These are phyloP conservation scores for Colletotrichum cuscutae DNA, from an alignment of 2,329 filamentous ascomycete species.

Conservation along the genomic window DNA sequence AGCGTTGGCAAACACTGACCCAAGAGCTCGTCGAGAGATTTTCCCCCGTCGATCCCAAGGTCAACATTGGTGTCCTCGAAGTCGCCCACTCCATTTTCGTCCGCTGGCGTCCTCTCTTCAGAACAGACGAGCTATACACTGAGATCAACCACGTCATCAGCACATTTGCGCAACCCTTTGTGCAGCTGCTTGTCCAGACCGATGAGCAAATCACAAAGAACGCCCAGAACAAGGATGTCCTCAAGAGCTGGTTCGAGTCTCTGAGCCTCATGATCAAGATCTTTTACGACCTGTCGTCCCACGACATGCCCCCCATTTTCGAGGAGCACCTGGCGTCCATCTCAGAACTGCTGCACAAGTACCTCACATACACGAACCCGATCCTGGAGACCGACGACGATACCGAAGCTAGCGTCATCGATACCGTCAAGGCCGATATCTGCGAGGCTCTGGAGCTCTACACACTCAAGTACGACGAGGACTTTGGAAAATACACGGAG, in stretches of 20 bases:
- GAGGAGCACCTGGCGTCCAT: conserved; percentile 87
- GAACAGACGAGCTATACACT: conserved; percentile 89
- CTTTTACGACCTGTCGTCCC: conserved; percentile 95
- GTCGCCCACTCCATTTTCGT: conserved; percentile 99
- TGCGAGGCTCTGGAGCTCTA: conserved; percentile 92
- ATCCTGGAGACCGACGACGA: conserved; percentile 87
- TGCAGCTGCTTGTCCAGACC: conserved; percentile 80
- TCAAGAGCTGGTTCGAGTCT: conserved; percentile 84
- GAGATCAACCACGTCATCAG: conserved; percentile 96
- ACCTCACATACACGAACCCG: conserved; percentile 89
- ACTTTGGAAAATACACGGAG: conserved; percentile 82
- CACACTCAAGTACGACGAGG: conserved; percentile 95
- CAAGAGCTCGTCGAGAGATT: conserved; percentile 90
- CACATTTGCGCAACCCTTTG: conserved; percentile 86
- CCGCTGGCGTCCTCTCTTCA: conserved; percentile 93
- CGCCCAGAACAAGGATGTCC: conserved; percentile 76
- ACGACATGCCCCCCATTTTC: conserved; percentile 94
- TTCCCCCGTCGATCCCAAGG: conserved; percentile 80
- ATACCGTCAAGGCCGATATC: conserved; percentile 91
- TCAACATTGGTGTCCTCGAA: conserved; percentile 94
- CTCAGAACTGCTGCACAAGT: conserved; percentile 86
- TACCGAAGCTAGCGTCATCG: conserved; percentile 84
- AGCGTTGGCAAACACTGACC: conserved; percentile 95
- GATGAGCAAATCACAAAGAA: conserved; percentile 80
- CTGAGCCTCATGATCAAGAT: conserved; percentile 91